Conservation (phyloP, 2,329 filamentous ascomycete genomes). For the Magnaporthiopsis rhizophila region DNA sequence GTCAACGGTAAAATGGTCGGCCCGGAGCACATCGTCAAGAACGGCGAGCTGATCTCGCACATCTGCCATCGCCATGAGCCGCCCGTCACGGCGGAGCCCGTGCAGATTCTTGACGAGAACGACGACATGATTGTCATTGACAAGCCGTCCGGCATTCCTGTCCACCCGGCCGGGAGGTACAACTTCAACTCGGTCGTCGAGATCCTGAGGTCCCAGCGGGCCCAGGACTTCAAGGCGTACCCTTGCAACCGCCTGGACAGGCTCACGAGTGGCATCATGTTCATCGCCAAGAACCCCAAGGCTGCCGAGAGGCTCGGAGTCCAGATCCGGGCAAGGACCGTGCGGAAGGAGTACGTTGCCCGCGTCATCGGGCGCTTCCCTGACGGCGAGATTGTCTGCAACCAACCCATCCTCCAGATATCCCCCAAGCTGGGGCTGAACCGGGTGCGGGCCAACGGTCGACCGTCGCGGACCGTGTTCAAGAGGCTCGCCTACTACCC, state of each 20-base stretch:
- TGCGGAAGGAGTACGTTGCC: constrained; percentile 93
- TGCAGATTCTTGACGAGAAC: constrained; percentile 83
- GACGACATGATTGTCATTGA: constrained; percentile 93
- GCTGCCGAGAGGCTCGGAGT: constrained; percentile 69
- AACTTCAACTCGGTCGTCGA: constrained; percentile 92
- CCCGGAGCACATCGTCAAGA: constrained; percentile 65
- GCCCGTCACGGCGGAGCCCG: constrained; percentile 72
- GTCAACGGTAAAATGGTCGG: constrained; percentile 69
- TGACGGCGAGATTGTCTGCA: constrained; percentile 82
- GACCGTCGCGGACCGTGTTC: constrained; percentile 84
- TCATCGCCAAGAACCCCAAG: constrained; percentile 78
- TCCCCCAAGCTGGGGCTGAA: constrained; percentile 94
- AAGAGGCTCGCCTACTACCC: constrained; percentile 89
- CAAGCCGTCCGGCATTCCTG: constrained; percentile 90
- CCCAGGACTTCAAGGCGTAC: constrained; percentile 44
- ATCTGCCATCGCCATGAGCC: constrained; percentile 94
- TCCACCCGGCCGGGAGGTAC: constrained; percentile 92
- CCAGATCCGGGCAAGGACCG: constrained; percentile 71
- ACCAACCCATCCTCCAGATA: constrained; percentile 88
- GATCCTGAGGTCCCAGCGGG: constrained; percentile 76
- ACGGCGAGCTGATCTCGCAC: constrained; percentile 87
- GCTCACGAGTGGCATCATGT: constrained; percentile 95
- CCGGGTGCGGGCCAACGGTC: constrained; percentile 86
- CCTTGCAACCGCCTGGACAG: constrained; percentile 92
- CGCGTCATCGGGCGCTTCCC: constrained; percentile 88